Evolutionary conservation across 257 asterid species (phyloP), one percentile per base, ranked within the genome.

Genomic region (Ballota nigra): DNA sequence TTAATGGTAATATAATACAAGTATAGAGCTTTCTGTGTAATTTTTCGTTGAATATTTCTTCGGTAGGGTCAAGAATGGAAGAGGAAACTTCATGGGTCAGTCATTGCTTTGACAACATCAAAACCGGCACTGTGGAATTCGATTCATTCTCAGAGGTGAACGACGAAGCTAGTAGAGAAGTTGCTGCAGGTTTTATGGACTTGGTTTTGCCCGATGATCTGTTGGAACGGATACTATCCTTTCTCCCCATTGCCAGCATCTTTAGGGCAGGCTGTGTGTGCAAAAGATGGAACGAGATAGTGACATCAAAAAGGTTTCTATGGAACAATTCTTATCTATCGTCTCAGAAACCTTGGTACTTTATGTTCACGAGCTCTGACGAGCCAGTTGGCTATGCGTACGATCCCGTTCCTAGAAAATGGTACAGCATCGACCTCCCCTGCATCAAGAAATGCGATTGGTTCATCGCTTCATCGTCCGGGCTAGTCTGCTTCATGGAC

Each of bases 301-400:
- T 95, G 11, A 74, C 79, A 24, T 95, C 97, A 2, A 84, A 83
- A 69, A 81, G 92, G 69, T 95, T 95, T 68, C 77, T 85, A 0
- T 87, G 96, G 92, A 86, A 87, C 58, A 75, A 79, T 73, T 79
- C 96, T 49, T 86, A 78, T 5, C 68, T 70, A 43, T 73, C 71
- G 29, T 51, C 88, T 0, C 92, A 87, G 20, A 92, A 88, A 76
- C 98, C 99, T 2, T 92, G 97, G 98, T 95, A 95, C 80, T 95
- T 92, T 77, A 95, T 95, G 98, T 95, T 95, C 81, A 95, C 98
- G 4, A 81, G 96, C 87, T 86, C 95, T 0, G 92, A 95, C 19
- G 96, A 88, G 57, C 97, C 99, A 0, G 76, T 69, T 61, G 99
- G 99, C 36, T 90, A 84, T 71, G 94, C 96, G 0, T 95, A 83